Evolutionary conservation across 768 basidiomycete genomes (phyloP), one percentile per base, ranked within the genome.

Genomic region (Cubamyces sp.): DNA sequence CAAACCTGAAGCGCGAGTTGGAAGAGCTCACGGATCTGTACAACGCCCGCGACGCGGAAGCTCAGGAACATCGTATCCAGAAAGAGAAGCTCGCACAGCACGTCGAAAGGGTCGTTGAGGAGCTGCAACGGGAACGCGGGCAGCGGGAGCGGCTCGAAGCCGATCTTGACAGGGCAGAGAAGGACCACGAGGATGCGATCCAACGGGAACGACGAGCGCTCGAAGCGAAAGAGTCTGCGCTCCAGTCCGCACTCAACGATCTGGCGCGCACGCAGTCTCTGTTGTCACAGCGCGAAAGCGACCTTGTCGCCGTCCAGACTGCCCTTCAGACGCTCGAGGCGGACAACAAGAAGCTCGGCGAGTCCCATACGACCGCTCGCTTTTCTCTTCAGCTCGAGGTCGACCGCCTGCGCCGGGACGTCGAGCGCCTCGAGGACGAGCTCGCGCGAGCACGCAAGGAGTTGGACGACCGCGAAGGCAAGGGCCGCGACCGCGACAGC

Each of bases 341-440:
- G 28, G 92, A 95, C 73, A 86, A 87, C 23, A 88, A 88, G 75
- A 82, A 86, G 60, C 81, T 88, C 0, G 96, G 96, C 21, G 93
- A 96, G 75, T 86, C 87, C 14, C 90, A 91, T 69, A 89, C 90
- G 0, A 88, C 87, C 3, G 90, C 94, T 23, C 81, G 87, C 46
- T 92, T 94, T 77, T 91, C 91, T 0, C 76, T 98, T 34, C 92
- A 97, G 72, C 83, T 98, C 19, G 96, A 99, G 74, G 80, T 91
- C 0, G 96, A 98, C 64, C 78, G 94, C 2, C 76, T 95, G 51
- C 88, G 88, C 73, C 83, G 95, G 28, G 96, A 99, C 70, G 69
- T 97, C 42, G 87, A 88, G 65, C 79, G 91, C 3, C 79, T 89
- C 1, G 91, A 96, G 68, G 87, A 89, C 64, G 93, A 96, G 55